Base-by-base conservation (phyloP, 179 eudicot species). In the Heliamphora pulchella region DNA sequence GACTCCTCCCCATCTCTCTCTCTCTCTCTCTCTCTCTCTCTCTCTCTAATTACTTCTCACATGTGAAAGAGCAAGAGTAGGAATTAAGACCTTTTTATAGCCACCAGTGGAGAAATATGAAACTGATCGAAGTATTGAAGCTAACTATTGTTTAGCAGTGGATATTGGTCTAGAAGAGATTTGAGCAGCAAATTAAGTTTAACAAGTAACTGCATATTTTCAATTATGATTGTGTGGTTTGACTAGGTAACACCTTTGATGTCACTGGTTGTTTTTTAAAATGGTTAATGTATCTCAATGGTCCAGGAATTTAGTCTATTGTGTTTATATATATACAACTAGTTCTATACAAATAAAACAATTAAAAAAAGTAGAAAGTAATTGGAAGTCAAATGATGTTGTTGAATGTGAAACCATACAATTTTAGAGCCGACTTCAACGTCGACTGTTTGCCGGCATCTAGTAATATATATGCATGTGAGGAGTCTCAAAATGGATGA, bases 1-100 rank as follows among this genome's bases (percentile, higher is more conserved):
- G 89, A 55, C 84, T 87, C 82, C 89, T 82, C 14, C 89, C 89
- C 89, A 86, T 86, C 58, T 69, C 55, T 46, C 62, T 43, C 67
- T 41, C 55, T 17, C 69, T 59, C 64, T 76, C 51, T 7, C 22
- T 75, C 50, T 1, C 54, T 64, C 68, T 20, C 68, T 64, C 39
- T 31, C 39, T 31, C 39, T 31, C 39, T 31, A 0, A 20, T 10
- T 64, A 2, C 2, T 10, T 20, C 43, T 64, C 68, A 59, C 64
- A 43, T 0, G 43, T 1, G 43, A 3, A 11, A 2, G 8, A 68
- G 47, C 11, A 13, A 54, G 11, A 4, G 20, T 68, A 15, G 4
- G 51, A 14, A 68, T 13, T 31, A 31, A 31, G 18, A 43, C 53
- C 51, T 46, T 43, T 68, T 43, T 68, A 43, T 68, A 68, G 73